Evolutionary conservation across 164 flowering plant genomes (phyloP).

Genomic region (Cinnamomum chago): DNA sequence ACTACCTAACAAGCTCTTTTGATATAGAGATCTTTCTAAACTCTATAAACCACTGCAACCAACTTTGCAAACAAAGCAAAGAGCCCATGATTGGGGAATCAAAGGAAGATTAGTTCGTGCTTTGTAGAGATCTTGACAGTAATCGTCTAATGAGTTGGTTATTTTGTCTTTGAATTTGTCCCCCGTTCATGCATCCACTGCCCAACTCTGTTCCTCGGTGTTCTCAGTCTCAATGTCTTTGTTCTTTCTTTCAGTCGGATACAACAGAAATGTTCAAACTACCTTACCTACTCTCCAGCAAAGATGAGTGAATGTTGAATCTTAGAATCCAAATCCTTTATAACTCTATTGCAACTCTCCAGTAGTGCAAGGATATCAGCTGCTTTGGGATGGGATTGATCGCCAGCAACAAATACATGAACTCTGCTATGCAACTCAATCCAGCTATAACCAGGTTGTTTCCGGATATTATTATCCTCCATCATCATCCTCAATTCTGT

Average conservation of each 20-base stretch:
- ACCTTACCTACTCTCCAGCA: neutral
- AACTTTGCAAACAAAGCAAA: neutral
- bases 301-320: neutral
- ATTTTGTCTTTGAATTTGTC: no score
- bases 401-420: slow-evolving; percentile 1
- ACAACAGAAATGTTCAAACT: neutral
- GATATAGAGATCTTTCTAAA: neutral
- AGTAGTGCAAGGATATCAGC: slow-evolving; percentile 2
- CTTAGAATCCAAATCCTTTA: slow-evolving; percentile 6
- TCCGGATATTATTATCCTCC: slow-evolving; percentile 8
- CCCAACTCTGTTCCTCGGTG: neutral
- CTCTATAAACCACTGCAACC: neutral
- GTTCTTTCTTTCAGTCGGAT: neutral
- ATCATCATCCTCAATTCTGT: slow-evolving; percentile 9
- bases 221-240: neutral
- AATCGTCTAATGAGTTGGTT: no score
- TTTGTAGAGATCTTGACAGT: neutral
- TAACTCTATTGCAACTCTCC: slow-evolving; percentile 5
- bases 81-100: neutral
- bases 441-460: slow-evolving; percentile 16
- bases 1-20: no score
- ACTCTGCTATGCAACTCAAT: slow-evolving; percentile 12
- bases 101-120: neutral
- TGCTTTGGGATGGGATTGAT: slow-evolving; percentile 1
- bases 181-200: no score